Conservation (phyloP, 2,329 filamentous ascomycete genomes). For the Neofusicoccum parvum region DNA sequence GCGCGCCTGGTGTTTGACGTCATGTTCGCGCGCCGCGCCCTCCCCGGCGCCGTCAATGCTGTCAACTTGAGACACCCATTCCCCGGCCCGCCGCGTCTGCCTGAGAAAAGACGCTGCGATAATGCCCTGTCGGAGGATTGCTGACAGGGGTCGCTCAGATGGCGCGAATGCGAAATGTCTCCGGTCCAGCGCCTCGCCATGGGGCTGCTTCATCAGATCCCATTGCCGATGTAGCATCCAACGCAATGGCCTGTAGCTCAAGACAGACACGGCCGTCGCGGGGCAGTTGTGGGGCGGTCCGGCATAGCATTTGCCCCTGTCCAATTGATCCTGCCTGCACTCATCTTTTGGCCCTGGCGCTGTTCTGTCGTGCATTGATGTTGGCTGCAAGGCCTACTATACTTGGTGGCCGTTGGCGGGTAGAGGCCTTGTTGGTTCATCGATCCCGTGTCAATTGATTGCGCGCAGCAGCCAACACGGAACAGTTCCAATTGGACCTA, state of each 20-base stretch:
- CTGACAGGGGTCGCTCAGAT: neutral
- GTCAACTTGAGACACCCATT: neutral
- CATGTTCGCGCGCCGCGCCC: neutral
- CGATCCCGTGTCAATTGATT: no score
- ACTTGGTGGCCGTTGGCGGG: no score
- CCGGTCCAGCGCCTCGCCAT: neutral
- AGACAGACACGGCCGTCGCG: neutral
- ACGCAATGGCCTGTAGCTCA: neutral
- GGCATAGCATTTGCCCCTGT: neutral
- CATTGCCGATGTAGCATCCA: neutral
- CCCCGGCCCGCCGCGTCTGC: neutral
- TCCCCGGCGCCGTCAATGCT: neutral
- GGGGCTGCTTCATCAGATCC: neutral
- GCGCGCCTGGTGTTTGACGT: neutral
- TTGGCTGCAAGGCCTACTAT: no score
- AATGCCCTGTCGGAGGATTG: neutral
- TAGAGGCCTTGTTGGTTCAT: no score
- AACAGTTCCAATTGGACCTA: no score
- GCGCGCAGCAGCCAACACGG: no score
- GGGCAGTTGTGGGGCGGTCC: neutral
- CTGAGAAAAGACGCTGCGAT: neutral
- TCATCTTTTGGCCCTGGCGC: neutral
- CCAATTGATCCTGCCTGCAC: neutral
- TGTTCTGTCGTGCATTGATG: neutral
- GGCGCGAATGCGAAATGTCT: slow-evolving; percentile 4